These are phyloP conservation scores for Penicillium thymicola DNA, from an alignment of 2,329 filamentous ascomycete genomes.

Conservation along the genomic window DNA sequence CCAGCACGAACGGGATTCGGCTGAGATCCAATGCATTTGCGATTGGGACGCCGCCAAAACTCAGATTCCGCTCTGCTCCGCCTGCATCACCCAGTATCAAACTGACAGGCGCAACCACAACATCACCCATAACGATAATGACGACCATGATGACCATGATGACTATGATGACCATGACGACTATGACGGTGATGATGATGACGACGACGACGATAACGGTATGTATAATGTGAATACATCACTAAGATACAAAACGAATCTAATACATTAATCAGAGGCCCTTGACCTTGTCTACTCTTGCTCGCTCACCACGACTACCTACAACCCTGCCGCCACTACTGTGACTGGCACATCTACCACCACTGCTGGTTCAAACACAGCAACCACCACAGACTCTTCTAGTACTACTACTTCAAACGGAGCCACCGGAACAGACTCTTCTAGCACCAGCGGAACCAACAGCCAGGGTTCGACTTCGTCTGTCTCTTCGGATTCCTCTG, in stretches of 20 bases:
- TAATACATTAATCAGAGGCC: slow-evolving; percentile 23
- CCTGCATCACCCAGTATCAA: slow-evolving; percentile 30
- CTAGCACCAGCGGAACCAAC: background rate
- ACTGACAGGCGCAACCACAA: slow-evolving; percentile 8
- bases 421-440: background rate
- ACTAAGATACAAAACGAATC: background rate
- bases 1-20: slow-evolving; percentile 22
- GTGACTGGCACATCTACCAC: slow-evolving; percentile 8
- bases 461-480: slow-evolving; percentile 1
- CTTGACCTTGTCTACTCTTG: slow-evolving; percentile 32
- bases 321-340: slow-evolving; percentile 23
- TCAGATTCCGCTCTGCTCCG: slow-evolving; percentile 31
- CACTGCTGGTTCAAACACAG: background rate
- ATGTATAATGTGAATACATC: slow-evolving; percentile 2
- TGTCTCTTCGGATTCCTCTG: background rate
- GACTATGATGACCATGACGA: slow-evolving; percentile 17
- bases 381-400: slow-evolving; percentile 1
- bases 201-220: slow-evolving; percentile 27
- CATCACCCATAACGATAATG: slow-evolving; percentile 9
- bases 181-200: slow-evolving; percentile 16
- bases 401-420: slow-evolving; percentile 1
- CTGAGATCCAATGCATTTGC: slow-evolving; percentile 30
- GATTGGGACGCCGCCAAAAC: slow-evolving; percentile 25
- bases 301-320: slow-evolving; percentile 27
- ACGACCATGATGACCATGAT: slow-evolving; percentile 5